These are phyloP conservation scores for Usnea hakonensis DNA, from an alignment of 495 filamentous ascomycete genomes.

Conservation along the genomic window DNA sequence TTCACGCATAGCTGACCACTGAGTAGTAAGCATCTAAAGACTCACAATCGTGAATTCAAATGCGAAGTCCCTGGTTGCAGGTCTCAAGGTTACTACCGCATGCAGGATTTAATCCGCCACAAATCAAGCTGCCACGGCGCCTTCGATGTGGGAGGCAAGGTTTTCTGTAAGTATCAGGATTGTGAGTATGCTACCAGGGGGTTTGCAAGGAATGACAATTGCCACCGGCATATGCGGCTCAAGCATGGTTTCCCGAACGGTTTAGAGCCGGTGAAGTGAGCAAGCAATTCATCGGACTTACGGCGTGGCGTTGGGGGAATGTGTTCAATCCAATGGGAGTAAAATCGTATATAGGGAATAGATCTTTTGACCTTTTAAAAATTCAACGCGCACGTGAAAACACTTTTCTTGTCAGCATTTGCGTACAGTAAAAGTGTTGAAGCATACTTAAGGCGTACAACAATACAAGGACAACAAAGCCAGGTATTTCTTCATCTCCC, in stretches of 20 bases:
- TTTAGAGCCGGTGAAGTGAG: background rate
- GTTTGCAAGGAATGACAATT: background rate
- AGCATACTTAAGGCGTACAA: no score
- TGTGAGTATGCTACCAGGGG: background rate
- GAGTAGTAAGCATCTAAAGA: background rate
- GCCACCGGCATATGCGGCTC: background rate
- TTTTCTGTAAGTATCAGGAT: background rate
- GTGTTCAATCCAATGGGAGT: no score
- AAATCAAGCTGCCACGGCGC: background rate
- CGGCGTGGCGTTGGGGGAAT: no score
- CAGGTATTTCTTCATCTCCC: no score
- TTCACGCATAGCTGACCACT: background rate
- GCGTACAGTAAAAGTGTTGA: no score
- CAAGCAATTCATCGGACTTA: no score
- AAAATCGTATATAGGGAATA: no score
- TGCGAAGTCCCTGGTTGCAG: background rate
- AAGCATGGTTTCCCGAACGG: background rate
- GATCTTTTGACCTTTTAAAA: no score
- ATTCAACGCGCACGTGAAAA: no score
- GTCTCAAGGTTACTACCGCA: background rate
- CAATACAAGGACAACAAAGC: no score
- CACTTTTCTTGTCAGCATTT: no score
- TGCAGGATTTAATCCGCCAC: background rate
- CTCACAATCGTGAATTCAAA: background rate
- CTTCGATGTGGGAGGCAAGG: background rate